Conservation (phyloP, 352 stramenopile genomes). For the Peronospora belbahrii region DNA sequence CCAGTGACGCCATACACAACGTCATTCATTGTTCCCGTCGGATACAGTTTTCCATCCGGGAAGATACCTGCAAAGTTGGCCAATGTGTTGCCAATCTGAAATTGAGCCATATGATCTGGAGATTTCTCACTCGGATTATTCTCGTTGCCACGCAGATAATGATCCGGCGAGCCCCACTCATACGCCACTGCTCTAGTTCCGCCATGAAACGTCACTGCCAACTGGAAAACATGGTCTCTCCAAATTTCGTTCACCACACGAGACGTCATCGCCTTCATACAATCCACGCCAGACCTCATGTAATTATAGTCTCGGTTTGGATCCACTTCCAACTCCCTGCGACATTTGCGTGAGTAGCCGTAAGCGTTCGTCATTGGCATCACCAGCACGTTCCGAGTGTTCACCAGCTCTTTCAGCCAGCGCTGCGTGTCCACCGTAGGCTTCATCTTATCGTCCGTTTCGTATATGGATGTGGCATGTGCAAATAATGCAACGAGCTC, state of each 20-base stretch:
- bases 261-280: constrained; percentile 94
- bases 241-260: constrained; percentile 96
- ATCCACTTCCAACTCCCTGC: constrained; percentile 87
- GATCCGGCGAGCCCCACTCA: constrained; percentile 94
- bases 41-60: constrained; percentile 61
- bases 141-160: constrained; percentile 53
- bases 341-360: constrained; percentile 82
- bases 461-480: constrained; percentile 43
- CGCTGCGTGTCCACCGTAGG: constrained; percentile 43
- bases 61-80: constrained; percentile 69
- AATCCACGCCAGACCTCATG: constrained; percentile 74
- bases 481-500: constrained; percentile 86
- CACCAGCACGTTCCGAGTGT: constrained; percentile 74
- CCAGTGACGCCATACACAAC: constrained; percentile 94
- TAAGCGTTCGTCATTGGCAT: constrained; percentile 93
- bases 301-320: constrained; percentile 99
- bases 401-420: constrained; percentile 77
- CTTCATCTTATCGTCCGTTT: constrained; percentile 12
- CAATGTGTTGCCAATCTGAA: constrained; percentile 50
- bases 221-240: constrained; percentile 94
- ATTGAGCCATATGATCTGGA: constrained; percentile 69
- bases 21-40: constrained; percentile 91
- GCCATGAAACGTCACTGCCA: constrained; percentile 96
- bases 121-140: constrained; percentile 58
- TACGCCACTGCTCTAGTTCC: constrained; percentile 96